phyloP scores from a whole-genome alignment of 106 monocot species.

The Amphibolis antarctica region DNA sequence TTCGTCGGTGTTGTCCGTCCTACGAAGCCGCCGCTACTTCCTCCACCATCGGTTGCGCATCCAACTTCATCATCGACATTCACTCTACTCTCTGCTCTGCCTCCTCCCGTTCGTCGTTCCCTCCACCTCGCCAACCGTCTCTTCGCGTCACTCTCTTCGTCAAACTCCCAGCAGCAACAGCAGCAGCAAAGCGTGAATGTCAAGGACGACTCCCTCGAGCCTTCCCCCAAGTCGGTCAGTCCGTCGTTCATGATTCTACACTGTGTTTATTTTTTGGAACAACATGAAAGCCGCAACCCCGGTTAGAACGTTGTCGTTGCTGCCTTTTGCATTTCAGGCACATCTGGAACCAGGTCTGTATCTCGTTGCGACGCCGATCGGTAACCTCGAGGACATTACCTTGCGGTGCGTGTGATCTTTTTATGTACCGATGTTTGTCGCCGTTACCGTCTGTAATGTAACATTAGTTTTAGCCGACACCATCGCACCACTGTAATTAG shows the following conservation, averaged over 20 bases:
- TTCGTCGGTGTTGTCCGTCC: neutral
- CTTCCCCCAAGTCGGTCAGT: neutral
- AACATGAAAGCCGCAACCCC: neutral
- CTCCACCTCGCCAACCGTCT: neutral
- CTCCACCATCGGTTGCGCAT: neutral
- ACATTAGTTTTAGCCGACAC: neutral
- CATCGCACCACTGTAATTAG: neutral
- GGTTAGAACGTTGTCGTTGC: neutral
- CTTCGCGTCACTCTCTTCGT: neutral
- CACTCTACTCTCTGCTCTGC: neutral
- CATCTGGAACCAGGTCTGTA: constrained; percentile 63
- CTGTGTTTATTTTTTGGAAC: neutral
- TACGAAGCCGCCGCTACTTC: neutral
- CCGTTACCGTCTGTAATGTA: neutral
- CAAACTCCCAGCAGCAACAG: neutral
- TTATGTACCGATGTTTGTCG: neutral
- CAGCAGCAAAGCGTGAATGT: neutral
- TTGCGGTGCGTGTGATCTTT: constrained; percentile 55
- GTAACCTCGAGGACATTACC: constrained; percentile 97
- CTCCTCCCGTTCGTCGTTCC: neutral
- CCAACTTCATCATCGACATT: neutral
- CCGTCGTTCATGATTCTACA: neutral
- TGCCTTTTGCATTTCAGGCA: constrained; percentile 10
- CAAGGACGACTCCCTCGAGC: neutral
- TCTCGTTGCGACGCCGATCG: constrained; percentile 92